Evolutionary conservation across 495 filamentous ascomycete genomes (phyloP), one percentile per base, ranked within the genome.

Genomic region (Penicillium cinerascens): DNA sequence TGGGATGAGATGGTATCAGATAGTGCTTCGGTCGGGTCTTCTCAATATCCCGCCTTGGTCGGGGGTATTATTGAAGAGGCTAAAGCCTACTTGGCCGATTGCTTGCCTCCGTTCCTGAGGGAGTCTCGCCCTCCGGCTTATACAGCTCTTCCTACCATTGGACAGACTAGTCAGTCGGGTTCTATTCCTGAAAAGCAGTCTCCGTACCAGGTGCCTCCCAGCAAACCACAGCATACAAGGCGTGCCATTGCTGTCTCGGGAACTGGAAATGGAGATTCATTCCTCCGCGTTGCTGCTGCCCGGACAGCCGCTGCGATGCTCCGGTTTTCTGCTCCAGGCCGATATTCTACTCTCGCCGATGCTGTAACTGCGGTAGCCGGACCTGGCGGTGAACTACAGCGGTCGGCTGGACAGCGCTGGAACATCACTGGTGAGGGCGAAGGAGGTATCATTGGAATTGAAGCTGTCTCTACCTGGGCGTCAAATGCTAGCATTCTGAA

Each of bases 201-300:
- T n/a, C 15, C 8, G 25, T 27, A 20, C 9, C n/a, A 17, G 5
- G 15, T n/a, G 20, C 13, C 20, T 25, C 1, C 7, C 21, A 8
- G 8, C 21, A 17, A 42, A 11, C n/a, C 15, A 3, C 10, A 21
- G 13, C 6, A 16, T 4, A 21, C 17, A 10, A 51, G 44, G 51
- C 56, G 82, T 16, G 83, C 84, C 0, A 75, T 92, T 6, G 91
- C 82, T 7, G 71, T 93, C 27, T 93, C 89, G 0, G 91, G 91
- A 1, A 95, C 91, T 0, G 91, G 91, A 4, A 95, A 96, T 55
- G 91, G 91, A 1, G 92, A 96, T 61, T 89, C 89, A 0, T 96
- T 95, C 63, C 78, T 96, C 2, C 83, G 89, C 1, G 69, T 81
- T 16, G 78, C 77, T n/a, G 90, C 90, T 2, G 82, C 78, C 4